Evolutionary conservation across 768 basidiomycete genomes (phyloP).

Genomic region (Lactarius pseudohatsudake): DNA sequence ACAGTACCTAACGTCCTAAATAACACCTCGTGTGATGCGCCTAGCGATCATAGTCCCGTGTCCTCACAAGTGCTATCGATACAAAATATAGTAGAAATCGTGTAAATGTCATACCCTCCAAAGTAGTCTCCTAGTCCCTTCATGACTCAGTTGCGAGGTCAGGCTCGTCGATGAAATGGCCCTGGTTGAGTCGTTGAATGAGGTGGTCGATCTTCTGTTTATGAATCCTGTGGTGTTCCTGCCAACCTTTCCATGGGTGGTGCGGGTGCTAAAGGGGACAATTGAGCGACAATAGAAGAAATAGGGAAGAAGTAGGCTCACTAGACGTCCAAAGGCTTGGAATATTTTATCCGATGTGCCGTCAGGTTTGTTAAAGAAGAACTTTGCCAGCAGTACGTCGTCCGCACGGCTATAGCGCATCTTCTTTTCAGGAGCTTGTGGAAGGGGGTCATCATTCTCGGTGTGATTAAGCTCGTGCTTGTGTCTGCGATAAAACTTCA

Average conservation of each 20-base stretch:
- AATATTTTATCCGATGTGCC: conserved; percentile 85
- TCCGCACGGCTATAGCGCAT: conserved; percentile 81
- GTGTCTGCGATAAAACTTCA: conserved; percentile 90
- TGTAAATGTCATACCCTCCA: background rate
- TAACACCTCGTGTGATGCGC: background rate
- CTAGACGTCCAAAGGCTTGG: conserved; percentile 72
- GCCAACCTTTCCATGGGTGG: conserved; percentile 95
- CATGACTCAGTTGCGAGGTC: conserved; percentile 24
- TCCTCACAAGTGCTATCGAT: conserved; percentile 23
- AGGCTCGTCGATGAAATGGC: conserved; percentile 50
- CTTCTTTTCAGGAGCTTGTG: conserved; percentile 81
- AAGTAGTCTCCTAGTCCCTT: background rate
- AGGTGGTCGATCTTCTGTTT: conserved; percentile 84
- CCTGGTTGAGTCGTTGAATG: conserved; percentile 57
- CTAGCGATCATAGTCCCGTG: conserved; percentile 4
- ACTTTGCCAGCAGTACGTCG: conserved; percentile 75
- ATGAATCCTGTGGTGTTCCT: conserved; percentile 87
- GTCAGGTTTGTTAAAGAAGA: conserved; percentile 69
- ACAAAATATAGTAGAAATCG: conserved; percentile 19
- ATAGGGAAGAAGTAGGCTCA: conserved; percentile 37
- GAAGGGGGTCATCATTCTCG: conserved; percentile 68
- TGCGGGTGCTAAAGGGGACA: conserved; percentile 61
- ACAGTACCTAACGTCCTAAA: background rate
- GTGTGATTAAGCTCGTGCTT: conserved; percentile 75
- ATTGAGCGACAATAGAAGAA: background rate